Base-by-base conservation (phyloP, 2,329 filamentous ascomycete genomes). In the Exophiala sp. region DNA sequence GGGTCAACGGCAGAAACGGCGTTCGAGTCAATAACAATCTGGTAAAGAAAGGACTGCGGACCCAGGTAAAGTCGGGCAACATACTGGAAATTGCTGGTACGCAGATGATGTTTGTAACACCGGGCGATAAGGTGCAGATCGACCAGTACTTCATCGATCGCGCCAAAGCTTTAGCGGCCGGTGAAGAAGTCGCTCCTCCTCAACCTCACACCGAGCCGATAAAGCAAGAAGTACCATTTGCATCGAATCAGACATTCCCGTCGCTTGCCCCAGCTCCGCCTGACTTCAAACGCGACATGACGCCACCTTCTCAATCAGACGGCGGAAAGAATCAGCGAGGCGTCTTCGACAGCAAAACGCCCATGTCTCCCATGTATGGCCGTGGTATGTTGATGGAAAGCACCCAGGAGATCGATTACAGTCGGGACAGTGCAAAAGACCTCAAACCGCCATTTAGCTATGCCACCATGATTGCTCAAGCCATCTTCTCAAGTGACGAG, bases 21-120 rank as follows among this genome's bases (percentile, higher is more conserved):
- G 81, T 95, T 43, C 89, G 89, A 65, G 78, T 97, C 18, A 89
- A 99, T 69, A 89, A 89, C 57, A 47, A 56, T 6, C 76, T 81
- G 16, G 74, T 95, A 52, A 88, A 87, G 65, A 79, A 85, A 47
- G 86, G 87, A 10, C 75, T 80, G 36, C 79, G 83, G 34, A 80
- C 83, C 33, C 75, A 82, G 29, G 79, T 99, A 21, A 83, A 84
- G 39, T 96, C 91, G 65, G 94, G 94, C 54, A 86, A 92, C 68
- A 89, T 97, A 40, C 86, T 99, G 54, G 91, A 96, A 66, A 89
- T 97, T 66, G 88, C 87, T 64, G 89, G 89, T 49, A 88, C 94
- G 1, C 92, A 99, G 75, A 99, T 99, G 94, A 92, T 97, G 78
- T 99, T 99, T 71, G 89, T 96, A 44, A 82, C 95, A n/a, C 92